Evolutionary conservation across 345 rosid species (phyloP).

Genomic region (Eucalyptus regnans): DNA sequence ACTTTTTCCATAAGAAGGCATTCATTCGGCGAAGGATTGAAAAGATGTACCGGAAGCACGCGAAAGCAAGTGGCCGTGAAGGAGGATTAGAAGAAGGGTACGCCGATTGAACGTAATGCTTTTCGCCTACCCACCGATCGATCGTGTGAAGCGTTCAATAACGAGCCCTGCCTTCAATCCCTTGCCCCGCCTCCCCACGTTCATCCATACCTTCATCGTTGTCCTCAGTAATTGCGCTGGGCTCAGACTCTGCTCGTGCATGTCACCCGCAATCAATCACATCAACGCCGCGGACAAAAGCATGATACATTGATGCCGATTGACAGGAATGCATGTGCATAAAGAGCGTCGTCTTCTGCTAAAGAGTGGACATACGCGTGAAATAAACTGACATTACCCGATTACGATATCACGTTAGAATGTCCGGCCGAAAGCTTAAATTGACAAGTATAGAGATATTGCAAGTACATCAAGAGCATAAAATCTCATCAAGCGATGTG

Average conservation of each 20-base stretch:
- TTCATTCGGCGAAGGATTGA: not conserved
- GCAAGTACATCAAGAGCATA: not conserved
- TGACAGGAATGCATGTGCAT: not conserved
- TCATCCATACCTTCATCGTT: not conserved
- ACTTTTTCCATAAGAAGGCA: not conserved
- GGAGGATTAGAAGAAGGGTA: not conserved
- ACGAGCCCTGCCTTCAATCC: not conserved
- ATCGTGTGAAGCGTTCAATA: not conserved
- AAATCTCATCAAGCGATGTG: not conserved
- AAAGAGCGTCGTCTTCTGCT: not conserved
- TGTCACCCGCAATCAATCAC: not conserved
- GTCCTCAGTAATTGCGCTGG: not conserved
- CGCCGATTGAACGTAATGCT: not conserved
- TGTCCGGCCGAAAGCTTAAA: not conserved
- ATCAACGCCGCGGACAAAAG: not conserved
- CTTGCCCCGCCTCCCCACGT: not conserved
- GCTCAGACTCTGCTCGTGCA: not conserved
- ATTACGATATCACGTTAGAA: rapidly evolving
- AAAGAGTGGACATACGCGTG: rapidly evolving
- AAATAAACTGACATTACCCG: not conserved
- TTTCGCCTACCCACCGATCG: not conserved
- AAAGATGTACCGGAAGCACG: not conserved
- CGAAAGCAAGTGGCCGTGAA: not conserved
- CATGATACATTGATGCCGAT: not conserved
- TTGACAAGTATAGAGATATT: rapidly evolving